Conservation (phyloP, 179 eudicot genomes). For the Beta corolliflora region DNA sequence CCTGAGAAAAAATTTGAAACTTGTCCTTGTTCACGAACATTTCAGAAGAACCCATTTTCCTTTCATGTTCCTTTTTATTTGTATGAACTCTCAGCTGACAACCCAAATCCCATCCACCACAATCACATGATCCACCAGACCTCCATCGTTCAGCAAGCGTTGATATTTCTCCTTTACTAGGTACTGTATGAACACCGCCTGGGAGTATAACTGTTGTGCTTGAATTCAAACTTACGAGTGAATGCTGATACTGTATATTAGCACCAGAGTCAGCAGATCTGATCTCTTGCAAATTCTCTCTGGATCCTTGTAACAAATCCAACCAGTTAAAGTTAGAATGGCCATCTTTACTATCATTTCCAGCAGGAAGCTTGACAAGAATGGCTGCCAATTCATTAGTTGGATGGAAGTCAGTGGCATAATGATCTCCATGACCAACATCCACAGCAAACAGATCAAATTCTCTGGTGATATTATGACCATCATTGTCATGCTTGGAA, state of each 20-base stretch:
- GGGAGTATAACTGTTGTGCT: constrained; percentile 71
- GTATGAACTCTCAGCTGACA: constrained; percentile 61
- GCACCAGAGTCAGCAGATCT: constrained; percentile 24
- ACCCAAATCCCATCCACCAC: constrained; percentile 98
- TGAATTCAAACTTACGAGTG: constrained; percentile 24
- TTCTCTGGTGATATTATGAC: constrained; percentile 46
- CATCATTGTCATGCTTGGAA: constrained; percentile 26
- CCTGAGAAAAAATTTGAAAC: constrained; percentile 75
- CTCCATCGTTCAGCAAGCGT: constrained; percentile 75
- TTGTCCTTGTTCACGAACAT: constrained; percentile 23
- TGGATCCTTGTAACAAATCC: constrained; percentile 29
- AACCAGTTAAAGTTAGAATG: constrained; percentile 26
- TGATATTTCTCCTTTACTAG: constrained; percentile 79
- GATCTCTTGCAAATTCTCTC: constrained; percentile 22
- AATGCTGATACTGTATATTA: constrained; percentile 17
- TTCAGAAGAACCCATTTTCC: constrained; percentile 25
- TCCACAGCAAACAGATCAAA: constrained; percentile 61
- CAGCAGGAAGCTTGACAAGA: constrained; percentile 45
- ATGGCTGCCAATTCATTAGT: constrained; percentile 84
- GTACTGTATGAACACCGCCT: constrained; percentile 73
- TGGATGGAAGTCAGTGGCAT: constrained; percentile 46
- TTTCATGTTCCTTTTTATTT: constrained; percentile 30
- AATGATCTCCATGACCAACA: constrained; percentile 42
- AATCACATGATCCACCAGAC: constrained; percentile 84
- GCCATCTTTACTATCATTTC: constrained; percentile 24